phyloP scores from a whole-genome alignment of 2,329 filamentous ascomycete genomes.

The Colletotrichum endophyticum region DNA sequence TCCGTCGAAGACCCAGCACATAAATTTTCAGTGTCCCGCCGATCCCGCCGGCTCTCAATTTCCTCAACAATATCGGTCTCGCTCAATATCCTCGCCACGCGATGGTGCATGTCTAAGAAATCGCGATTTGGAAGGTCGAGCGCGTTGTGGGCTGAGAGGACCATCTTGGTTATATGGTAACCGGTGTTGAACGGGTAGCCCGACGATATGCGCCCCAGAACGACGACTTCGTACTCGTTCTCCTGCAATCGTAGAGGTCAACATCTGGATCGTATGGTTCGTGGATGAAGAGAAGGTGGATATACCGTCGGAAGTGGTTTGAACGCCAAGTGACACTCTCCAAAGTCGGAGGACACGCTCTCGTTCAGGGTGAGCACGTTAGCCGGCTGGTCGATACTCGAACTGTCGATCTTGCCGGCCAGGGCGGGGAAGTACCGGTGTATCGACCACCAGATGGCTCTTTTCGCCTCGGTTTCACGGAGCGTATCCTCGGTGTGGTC shows the following conservation, averaged over 20 bases:
- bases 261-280: not conserved
- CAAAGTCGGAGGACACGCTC: not conserved
- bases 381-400: not conserved
- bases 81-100: not conserved
- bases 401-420: not conserved
- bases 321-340: not conserved
- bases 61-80: not conserved
- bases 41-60: fast-evolving
- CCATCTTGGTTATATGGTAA: fast-evolving
- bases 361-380: not conserved
- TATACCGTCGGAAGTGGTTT: not conserved
- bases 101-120: not conserved
- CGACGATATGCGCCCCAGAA: not conserved
- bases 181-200: not conserved
- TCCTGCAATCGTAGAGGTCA: not conserved
- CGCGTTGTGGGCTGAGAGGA: not conserved
- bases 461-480: not conserved
- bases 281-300: not conserved
- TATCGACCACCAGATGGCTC: not conserved
- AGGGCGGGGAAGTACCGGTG: not conserved
- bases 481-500: fast-evolving
- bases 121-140: not conserved
- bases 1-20: fast-evolving
- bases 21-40: fast-evolving
- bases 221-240: not conserved